Percentiles rank a stretch among this genome's conserved stretches.
Evolutionary conservation across 2,329 filamentous ascomycete genomes (phyloP).

Genomic region (Diaporthe vexans): DNA sequence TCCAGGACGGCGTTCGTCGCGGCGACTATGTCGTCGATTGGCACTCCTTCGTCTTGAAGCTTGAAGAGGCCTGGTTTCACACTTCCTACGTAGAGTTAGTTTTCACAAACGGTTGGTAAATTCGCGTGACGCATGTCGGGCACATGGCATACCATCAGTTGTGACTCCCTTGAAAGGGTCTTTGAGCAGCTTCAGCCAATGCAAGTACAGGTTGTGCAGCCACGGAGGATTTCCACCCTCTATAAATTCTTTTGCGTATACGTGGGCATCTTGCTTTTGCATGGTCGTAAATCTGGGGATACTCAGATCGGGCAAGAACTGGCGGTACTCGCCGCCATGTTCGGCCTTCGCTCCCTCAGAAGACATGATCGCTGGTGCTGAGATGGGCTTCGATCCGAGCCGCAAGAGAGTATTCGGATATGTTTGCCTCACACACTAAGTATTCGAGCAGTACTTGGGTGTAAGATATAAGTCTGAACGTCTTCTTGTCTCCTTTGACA

Average conservation of each 20-base stretch:
- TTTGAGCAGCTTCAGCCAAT: slow-evolving; percentile 70
- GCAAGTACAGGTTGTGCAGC: slow-evolving; percentile 72
- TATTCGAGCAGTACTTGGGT: too few relatives aligned
- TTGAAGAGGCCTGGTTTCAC: slow-evolving; percentile 68
- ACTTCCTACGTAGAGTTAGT: slow-evolving; percentile 54
- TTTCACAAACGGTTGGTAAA: slow-evolving; percentile 18
- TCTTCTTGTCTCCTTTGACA: background rate
- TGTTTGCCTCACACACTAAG: background rate
- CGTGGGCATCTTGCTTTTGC: slow-evolving; percentile 72
- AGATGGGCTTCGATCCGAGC: background rate
- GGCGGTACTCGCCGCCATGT: slow-evolving; percentile 61
- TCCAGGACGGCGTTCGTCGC: slow-evolving; percentile 62
- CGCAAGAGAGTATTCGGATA: background rate
- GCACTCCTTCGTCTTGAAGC: slow-evolving; percentile 74
- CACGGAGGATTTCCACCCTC: slow-evolving; percentile 73
- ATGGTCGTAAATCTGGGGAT: slow-evolving; percentile 74
- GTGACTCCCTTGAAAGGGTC: slow-evolving; percentile 82
- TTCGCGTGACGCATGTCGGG: slow-evolving; percentile 14
- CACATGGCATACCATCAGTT: slow-evolving; percentile 66
- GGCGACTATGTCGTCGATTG: slow-evolving; percentile 69
- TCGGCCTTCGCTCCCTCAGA: slow-evolving; percentile 24
- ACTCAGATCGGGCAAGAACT: slow-evolving; percentile 73
- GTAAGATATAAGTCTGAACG: background rate
- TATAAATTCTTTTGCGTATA: slow-evolving; percentile 74
- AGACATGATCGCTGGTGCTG: slow-evolving; percentile 14